These are phyloP conservation scores for Psidium friedrichsthalianum DNA, from an alignment of 345 rosid species.

Conservation along the genomic window DNA sequence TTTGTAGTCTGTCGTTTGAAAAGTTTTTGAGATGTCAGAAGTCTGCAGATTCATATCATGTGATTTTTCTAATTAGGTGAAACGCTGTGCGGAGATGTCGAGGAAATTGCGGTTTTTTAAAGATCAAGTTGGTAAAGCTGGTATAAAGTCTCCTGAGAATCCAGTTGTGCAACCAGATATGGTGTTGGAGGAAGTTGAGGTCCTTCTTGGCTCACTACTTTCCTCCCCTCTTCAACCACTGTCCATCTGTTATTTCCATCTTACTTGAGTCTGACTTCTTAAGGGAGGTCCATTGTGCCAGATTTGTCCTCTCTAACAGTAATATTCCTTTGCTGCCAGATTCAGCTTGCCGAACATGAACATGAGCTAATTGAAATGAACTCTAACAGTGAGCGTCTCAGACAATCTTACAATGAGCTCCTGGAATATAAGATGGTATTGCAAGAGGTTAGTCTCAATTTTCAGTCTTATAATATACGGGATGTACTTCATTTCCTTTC, in stretches of 20 bases:
- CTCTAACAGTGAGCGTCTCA: conserved; percentile 87
- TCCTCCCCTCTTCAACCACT: not conserved
- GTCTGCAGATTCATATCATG: not conserved
- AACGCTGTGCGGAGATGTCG: conserved; percentile 94
- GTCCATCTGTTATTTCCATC: not conserved
- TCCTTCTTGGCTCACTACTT: conserved; percentile 5
- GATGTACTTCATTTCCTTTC: not conserved
- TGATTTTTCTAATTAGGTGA: conserved; percentile 43
- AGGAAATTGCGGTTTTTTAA: conserved; percentile 80
- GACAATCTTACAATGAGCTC: conserved; percentile 77
- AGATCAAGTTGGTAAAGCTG: conserved; percentile 90
- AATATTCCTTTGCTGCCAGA: conserved; percentile 27
- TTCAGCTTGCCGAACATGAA: conserved; percentile 82
- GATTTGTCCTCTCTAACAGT: not conserved
- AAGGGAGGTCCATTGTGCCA: not conserved
- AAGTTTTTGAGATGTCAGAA: conserved; percentile 2
- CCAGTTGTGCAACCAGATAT: conserved; percentile 60
- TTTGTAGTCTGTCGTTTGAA: not conserved
- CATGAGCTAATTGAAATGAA: conserved; percentile 89
- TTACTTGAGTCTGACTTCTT: not conserved
- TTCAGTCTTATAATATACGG: not conserved
- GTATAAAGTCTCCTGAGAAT: conserved; percentile 50
- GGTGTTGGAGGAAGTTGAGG: conserved; percentile 91
- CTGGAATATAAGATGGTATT: conserved; percentile 87
- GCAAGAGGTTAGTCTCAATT: conserved; percentile 48